Evolutionary conservation across 257 asterid genomes (phyloP), one percentile per base, ranked within the genome.

Genomic region (Eucommia ulmoides): DNA sequence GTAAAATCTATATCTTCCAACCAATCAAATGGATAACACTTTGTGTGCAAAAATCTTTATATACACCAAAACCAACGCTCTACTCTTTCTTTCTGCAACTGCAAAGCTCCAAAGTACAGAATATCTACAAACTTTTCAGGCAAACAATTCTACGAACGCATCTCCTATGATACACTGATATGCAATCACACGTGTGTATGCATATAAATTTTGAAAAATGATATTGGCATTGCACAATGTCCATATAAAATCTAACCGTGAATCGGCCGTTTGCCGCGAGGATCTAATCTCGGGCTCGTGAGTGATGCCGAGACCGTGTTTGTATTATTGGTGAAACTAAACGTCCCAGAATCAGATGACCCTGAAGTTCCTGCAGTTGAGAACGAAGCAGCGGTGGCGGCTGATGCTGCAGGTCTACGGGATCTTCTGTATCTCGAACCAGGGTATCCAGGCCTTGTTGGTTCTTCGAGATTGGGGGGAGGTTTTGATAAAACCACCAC

Each of bases 401-500:
- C 65, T 41, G 78, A 59, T 12, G 35, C 50, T 5, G 45, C 56
- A 20, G 65, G 53, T 46, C 63, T 67, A 24, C 41, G 74, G 33
- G 74, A 19, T 44, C 73, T 65, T 51, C 82, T 70, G 25, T 73
- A 70, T 26, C 88, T 67, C 11, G 84, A 50, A 41, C 94, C 83
- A 0, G 76, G 77, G 54, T 70, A 75, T 45, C 94, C 97, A 0
- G 99, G 99, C 59, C 79, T 55, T 1, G 67, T 60, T 4, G 99
- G 99, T 49, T 79, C 95, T 41, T 83, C 95, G 4, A 91, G 87
- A 57, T 54, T 65, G 50, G 74, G 72, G 7, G 87, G 87, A 44
- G 66, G 83, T 62, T 76, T 81, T 22, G 93, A 81, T 47, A 91
- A 74, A 62, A 77, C 63, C 48, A 70, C 65, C 45, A 75, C 85